Conservation (phyloP, 2,329 filamentous ascomycete genomes). For the Ophiocordyceps australis region DNA sequence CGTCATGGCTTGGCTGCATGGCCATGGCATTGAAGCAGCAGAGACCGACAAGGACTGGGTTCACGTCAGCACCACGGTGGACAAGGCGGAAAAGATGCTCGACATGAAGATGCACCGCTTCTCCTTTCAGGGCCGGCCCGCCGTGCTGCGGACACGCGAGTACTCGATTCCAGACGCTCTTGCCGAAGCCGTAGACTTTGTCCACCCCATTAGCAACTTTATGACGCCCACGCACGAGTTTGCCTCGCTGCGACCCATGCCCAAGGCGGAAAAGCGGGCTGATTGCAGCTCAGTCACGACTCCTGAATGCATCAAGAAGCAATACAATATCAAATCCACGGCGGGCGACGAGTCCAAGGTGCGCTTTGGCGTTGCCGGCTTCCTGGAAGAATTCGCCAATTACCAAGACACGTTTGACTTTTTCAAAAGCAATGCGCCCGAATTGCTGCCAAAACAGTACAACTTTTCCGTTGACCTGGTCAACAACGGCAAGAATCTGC, state of each 20-base stretch:
- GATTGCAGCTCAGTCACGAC: conserved; percentile 9
- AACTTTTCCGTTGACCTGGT: conserved; percentile 21
- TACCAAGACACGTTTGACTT: conserved; percentile 21
- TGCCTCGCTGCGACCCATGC: neutral
- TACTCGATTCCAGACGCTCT: conserved; percentile 25
- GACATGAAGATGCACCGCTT: conserved; percentile 21
- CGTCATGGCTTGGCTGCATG: conserved; percentile 22
- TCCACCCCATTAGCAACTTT: conserved; percentile 30
- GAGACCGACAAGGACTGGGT: conserved; percentile 20
- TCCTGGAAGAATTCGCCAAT: conserved; percentile 28
- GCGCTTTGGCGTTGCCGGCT: conserved; percentile 27
- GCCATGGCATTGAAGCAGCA: conserved; percentile 15
- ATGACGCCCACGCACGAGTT: conserved; percentile 20
- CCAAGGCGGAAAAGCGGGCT: neutral
- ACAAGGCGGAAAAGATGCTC: conserved; percentile 19
- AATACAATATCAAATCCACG: conserved; percentile 26
- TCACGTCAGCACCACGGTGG: conserved; percentile 20
- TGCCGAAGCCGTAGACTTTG: conserved; percentile 20
- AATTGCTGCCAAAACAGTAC: conserved; percentile 14
- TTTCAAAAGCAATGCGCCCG: conserved; percentile 15
- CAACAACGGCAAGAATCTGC: conserved; percentile 25
- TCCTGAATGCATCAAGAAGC: conserved; percentile 20
- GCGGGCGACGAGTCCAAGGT: conserved; percentile 12
- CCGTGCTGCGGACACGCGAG: conserved; percentile 22
- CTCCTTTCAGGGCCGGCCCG: conserved; percentile 15